Conservation (phyloP, 1,284 basidiomycete genomes). For the Sparassis latifolia region DNA sequence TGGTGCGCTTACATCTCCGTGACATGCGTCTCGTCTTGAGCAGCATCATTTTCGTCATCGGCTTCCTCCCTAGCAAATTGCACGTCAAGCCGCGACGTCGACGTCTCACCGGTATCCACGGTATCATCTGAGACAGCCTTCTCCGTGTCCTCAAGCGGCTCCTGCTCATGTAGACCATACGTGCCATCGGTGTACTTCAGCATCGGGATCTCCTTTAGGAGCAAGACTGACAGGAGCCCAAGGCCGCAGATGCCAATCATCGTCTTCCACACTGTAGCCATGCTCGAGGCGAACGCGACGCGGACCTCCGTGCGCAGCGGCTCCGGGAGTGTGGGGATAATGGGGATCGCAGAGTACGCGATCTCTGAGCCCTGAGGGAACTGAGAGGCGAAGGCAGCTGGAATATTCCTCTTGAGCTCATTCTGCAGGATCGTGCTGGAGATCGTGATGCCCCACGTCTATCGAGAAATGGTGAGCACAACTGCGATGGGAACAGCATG, state of each 20-base stretch:
- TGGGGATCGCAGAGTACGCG: conserved; percentile 31
- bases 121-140: not conserved
- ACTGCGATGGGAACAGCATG: not conserved
- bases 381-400: conserved; percentile 22
- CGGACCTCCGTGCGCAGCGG: conserved; percentile 26
- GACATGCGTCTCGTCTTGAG: no score
- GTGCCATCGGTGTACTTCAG: conserved; percentile 22
- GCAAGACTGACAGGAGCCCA: conserved; percentile 24
- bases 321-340: conserved; percentile 25
- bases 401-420: conserved; percentile 28
- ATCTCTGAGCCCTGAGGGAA: conserved; percentile 29
- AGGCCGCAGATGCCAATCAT: conserved; percentile 28
- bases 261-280: conserved; percentile 28
- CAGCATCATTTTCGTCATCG: no score
- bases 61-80: no score
- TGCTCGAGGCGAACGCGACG: conserved; percentile 28
- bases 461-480: not conserved
- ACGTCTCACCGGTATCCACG: not conserved
- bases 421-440: conserved; percentile 34
- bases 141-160: conserved; percentile 2
- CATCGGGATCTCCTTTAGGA: conserved; percentile 31
- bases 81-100: no score
- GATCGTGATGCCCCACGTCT: conserved; percentile 36
- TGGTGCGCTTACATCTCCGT: no score
- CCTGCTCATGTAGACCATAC: conserved; percentile 14